A percentile compares a stretch with the other conserved stretches of the same genome.
Evolutionary conservation across 2,329 filamentous ascomycete genomes (phyloP).

Genomic region (Trichoderma aggressivum): DNA sequence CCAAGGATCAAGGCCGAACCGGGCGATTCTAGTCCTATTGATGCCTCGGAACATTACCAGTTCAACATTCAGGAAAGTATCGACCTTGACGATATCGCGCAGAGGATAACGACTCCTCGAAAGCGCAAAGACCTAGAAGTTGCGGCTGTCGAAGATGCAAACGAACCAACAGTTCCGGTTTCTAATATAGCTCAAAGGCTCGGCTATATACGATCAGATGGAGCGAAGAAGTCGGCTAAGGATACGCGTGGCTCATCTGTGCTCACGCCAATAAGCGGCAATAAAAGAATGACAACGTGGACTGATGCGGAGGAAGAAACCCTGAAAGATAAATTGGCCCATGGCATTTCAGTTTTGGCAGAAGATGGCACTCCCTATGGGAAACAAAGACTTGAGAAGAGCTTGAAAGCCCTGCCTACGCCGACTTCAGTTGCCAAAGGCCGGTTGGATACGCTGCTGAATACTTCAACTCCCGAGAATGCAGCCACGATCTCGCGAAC

Average conservation of each 20-base stretch:
- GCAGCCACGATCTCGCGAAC: constrained; percentile 24
- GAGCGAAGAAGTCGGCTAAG: background rate
- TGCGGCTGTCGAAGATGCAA: constrained; percentile 5
- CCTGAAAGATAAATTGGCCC: constrained; percentile 28
- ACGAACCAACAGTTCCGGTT: constrained; percentile 2
- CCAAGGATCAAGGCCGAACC: constrained; percentile 44
- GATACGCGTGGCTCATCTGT: constrained; percentile 27
- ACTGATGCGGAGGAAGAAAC: constrained; percentile 24
- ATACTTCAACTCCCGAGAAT: constrained; percentile 25
- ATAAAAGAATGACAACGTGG: constrained; percentile 28
- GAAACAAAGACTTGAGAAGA: constrained; percentile 17
- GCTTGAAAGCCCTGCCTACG: constrained; percentile 1
- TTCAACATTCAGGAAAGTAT: constrained; percentile 53
- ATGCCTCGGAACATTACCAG: constrained; percentile 21
- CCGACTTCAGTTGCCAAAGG: constrained; percentile 23
- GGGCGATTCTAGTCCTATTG: constrained; percentile 30
- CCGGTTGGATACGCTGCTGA: constrained; percentile 35
- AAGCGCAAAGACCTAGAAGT: constrained; percentile 32
- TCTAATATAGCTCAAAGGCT: constrained; percentile 21
- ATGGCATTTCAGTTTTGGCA: constrained; percentile 43
- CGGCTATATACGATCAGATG: constrained; percentile 24
- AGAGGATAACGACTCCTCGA: constrained; percentile 35
- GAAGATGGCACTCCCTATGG: constrained; percentile 45
- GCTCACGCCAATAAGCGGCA: constrained; percentile 38
- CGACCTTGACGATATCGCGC: constrained; percentile 46